Evolutionary conservation across 2,329 filamentous ascomycete species (phyloP).

Genomic region (Ophiocordyceps camponoti-rufipedis): DNA sequence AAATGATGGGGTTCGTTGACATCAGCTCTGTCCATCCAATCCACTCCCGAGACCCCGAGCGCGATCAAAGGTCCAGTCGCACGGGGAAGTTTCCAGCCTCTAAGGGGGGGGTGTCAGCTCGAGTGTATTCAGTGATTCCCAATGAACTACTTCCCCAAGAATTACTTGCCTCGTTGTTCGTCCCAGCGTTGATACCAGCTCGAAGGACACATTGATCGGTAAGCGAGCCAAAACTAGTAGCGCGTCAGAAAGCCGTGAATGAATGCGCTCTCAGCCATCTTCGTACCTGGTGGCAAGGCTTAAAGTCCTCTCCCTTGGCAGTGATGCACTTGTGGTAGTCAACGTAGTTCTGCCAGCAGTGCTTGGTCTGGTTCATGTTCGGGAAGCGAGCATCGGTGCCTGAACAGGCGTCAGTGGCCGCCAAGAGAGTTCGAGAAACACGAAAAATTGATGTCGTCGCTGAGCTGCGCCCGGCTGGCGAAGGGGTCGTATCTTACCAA

Average conservation of each 20-base stretch:
- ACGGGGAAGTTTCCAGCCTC: slow-evolving; percentile 52
- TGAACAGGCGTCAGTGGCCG: slow-evolving; percentile 17
- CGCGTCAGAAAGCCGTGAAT: slow-evolving; percentile 5
- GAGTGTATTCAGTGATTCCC: not conserved
- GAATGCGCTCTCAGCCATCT: slow-evolving; percentile 4
- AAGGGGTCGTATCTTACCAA: slow-evolving; percentile 20
- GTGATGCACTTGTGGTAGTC: slow-evolving; percentile 99
- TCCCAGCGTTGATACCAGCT: slow-evolving; percentile 92
- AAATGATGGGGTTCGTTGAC: not conserved
- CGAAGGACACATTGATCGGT: slow-evolving; percentile 93
- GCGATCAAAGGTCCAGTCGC: slow-evolving; percentile 38
- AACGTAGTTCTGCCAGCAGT: slow-evolving; percentile 99
- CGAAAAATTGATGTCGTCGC: slow-evolving; percentile 12
- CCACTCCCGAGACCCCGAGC: not conserved
- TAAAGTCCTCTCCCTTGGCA: slow-evolving; percentile 97
- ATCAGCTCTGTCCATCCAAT: not conserved
- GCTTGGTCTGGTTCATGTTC: slow-evolving; percentile 96
- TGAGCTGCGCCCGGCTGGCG: slow-evolving; percentile 4
- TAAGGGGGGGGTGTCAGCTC: slow-evolving; percentile 13
- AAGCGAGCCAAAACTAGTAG: slow-evolving; percentile 79
- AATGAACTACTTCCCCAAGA: slow-evolving; percentile 6
- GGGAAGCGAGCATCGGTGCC: slow-evolving; percentile 99
- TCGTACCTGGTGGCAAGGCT: slow-evolving; percentile 87
- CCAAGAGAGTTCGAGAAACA: not conserved
- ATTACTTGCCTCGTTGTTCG: slow-evolving; percentile 71